These are phyloP conservation scores for Talaromyces ruber DNA, from an alignment of 495 filamentous ascomycete genomes.

Conservation along the genomic window DNA sequence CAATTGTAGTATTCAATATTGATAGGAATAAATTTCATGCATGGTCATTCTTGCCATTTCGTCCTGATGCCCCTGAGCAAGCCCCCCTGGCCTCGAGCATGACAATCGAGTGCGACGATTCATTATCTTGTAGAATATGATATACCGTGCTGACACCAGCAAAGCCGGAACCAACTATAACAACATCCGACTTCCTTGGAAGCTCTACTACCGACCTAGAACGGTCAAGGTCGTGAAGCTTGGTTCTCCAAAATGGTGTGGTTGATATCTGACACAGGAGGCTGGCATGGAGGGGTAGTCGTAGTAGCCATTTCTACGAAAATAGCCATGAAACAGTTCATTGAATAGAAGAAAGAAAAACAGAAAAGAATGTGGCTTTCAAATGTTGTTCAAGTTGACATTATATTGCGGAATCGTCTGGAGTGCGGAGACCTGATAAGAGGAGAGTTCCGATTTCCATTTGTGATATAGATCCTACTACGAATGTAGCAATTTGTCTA, in stretches of 20 bases:
- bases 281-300: neutral
- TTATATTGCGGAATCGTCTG: neutral
- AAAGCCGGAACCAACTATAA: constrained; percentile 66
- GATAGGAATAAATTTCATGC: neutral
- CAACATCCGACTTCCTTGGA: constrained; percentile 51
- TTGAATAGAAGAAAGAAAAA: too few species aligned
- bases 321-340: too few species aligned
- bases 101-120: constrained; percentile 30
- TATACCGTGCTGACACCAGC: constrained; percentile 60
- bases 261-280: constrained; percentile 43
- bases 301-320: neutral
- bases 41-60: constrained; percentile 15
- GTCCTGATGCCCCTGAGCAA: constrained; percentile 68
- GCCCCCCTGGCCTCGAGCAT: constrained; percentile 70
- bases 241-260: constrained; percentile 64
- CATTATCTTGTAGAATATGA: constrained; percentile 50
- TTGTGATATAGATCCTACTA: too few species aligned
- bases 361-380: neutral
- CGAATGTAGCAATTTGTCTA: too few species aligned
- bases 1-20: neutral
- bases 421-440: neutral
- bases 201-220: constrained; percentile 58
- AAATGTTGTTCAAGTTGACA: too few species aligned
- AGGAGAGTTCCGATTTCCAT: neutral
- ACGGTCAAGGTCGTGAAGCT: constrained; percentile 42